phyloP scores from a whole-genome alignment of 2,329 filamentous ascomycete species.

The Amesomyces nigricolor region DNA sequence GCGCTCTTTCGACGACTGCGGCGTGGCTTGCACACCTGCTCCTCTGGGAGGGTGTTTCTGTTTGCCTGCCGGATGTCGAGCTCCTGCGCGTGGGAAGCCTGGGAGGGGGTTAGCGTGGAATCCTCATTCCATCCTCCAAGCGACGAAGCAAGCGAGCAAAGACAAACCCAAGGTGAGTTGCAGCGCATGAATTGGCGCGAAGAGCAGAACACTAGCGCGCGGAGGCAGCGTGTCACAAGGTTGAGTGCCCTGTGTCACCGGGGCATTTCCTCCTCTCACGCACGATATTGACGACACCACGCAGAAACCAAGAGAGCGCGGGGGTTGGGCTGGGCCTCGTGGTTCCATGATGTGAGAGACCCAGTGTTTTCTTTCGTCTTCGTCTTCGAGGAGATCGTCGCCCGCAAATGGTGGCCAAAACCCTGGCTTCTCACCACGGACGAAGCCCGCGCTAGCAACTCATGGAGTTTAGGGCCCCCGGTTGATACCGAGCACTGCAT shows the following conservation, averaged over 20 bases:
- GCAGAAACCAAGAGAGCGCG: not conserved
- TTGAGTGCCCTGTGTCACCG: constrained; percentile 2
- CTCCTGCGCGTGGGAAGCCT: too few species aligned
- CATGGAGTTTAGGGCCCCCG: not conserved
- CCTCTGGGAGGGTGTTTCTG: not conserved
- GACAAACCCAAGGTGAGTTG: not conserved
- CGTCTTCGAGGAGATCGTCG: not conserved
- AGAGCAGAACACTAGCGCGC: not conserved
- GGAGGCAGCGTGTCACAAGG: not conserved
- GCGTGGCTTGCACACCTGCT: not conserved
- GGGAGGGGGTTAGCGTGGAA: not conserved
- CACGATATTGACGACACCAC: not conserved
- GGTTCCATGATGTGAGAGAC: not conserved
- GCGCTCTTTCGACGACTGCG: not conserved
- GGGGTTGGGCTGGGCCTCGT: constrained; percentile 5
- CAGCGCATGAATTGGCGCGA: constrained; percentile 8
- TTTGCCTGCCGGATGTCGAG: not conserved
- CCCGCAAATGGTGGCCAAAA: too few species aligned
- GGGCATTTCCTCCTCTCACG: not conserved
- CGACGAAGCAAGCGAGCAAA: not conserved
- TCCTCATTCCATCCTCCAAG: not conserved
- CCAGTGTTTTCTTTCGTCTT: not conserved
- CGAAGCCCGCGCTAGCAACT: not conserved
- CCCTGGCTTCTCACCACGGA: too few species aligned
- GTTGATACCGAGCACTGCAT: constrained; percentile 7